These are phyloP conservation scores for Yarrowia phangngaensis DNA, from an alignment of 805 yeast species.

Conservation along the genomic window DNA sequence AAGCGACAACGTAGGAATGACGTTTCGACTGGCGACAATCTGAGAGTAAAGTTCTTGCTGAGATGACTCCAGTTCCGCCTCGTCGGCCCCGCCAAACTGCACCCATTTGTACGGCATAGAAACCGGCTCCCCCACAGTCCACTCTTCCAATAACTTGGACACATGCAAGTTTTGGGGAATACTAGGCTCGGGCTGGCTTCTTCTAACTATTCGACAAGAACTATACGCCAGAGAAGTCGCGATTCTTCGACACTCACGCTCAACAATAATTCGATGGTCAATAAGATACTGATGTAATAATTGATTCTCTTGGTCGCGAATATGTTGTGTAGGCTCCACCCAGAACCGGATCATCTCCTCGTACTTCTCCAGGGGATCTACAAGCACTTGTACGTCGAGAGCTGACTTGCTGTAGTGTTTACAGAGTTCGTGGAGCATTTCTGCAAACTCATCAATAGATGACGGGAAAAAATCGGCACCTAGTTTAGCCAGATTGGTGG, in stretches of 20 bases:
- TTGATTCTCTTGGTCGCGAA: not conserved
- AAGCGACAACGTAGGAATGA: constrained; percentile 4
- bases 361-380: constrained; percentile 5
- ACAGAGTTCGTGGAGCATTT: not conserved
- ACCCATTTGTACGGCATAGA: not conserved
- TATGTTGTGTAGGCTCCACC: not conserved
- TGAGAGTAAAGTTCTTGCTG: constrained; percentile 8
- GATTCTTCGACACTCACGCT: not conserved
- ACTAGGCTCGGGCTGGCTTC: no score
- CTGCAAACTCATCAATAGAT: constrained; percentile 7
- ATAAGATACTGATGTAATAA: not conserved
- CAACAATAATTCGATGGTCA: not conserved
- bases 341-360: not conserved
- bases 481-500: not conserved
- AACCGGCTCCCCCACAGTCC: not conserved
- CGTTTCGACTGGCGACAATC: constrained; percentile 2
- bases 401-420: constrained; percentile 4
- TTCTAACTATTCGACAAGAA: not conserved
- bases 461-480: not conserved
- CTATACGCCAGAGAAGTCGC: not conserved
- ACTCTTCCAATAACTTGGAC: not conserved
- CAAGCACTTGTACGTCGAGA: not conserved
- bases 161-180: no score
- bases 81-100: constrained; percentile 1
- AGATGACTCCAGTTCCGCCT: not conserved